Conservation (phyloP, 1,284 basidiomycete genomes). For the Naganishia sp. region DNA sequence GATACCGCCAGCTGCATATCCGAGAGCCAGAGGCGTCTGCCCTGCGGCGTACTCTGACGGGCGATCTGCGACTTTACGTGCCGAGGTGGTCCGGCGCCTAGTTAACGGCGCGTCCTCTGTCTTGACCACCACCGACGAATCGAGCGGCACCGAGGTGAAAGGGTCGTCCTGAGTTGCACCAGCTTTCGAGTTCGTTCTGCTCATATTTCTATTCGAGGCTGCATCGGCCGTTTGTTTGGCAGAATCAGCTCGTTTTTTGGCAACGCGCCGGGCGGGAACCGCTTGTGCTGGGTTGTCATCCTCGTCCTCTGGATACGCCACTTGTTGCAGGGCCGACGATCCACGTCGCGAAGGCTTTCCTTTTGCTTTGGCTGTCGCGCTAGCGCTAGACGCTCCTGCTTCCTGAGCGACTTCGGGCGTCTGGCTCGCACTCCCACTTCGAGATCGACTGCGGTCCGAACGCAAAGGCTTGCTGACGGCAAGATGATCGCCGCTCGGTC, state of each 20-base stretch:
- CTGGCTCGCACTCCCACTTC: not conserved
- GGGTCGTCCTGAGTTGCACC: not conserved
- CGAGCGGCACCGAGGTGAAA: not conserved
- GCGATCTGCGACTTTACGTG: not conserved
- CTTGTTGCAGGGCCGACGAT: slow-evolving; percentile 14
- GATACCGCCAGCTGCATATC: not conserved
- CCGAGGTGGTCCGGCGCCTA: not conserved
- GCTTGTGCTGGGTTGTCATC: not conserved
- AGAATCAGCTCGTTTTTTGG: not conserved
- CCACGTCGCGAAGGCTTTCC: slow-evolving; percentile 8
- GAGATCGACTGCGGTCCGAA: slow-evolving; percentile 12
- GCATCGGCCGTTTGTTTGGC: not conserved
- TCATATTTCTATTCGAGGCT: not conserved
- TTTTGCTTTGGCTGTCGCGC: not conserved
- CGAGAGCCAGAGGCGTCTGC: not conserved
- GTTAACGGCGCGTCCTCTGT: slow-evolving; percentile 1
- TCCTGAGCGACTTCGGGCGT: not conserved
- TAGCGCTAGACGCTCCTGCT: not conserved
- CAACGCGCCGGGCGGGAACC: not conserved
- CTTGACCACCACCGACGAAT: not conserved
- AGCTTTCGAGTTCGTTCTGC: not conserved
- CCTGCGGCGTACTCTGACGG: not conserved
- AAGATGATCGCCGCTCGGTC: slow-evolving; percentile 13
- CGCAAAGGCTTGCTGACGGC: not conserved
- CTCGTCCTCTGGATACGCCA: slow-evolving; percentile 16